Evolutionary conservation across 108 stramenopile genomes (phyloP).

Genomic region (Pseudonitzschia pungens): DNA sequence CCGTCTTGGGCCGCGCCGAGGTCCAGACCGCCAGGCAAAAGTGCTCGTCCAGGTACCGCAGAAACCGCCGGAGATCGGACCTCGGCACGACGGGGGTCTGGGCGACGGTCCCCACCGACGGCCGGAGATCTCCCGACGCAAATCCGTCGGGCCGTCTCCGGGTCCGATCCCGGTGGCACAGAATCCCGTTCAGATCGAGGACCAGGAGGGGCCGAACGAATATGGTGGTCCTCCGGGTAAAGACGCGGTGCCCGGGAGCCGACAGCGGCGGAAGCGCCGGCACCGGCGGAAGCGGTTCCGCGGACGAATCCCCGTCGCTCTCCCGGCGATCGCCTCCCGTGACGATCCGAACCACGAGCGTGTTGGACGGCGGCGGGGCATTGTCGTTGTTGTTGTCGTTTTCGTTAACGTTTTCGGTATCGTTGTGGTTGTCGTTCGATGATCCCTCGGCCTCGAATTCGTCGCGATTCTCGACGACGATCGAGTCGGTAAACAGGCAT

Average conservation of each 20-base stretch:
- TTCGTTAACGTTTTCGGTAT: no score
- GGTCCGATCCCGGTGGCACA: slow-evolving; percentile 72
- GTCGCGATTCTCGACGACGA: not conserved
- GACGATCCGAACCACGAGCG: not conserved
- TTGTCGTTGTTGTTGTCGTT: not conserved
- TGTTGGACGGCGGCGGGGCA: not conserved
- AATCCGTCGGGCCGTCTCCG: not conserved
- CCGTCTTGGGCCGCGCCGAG: slow-evolving; percentile 70
- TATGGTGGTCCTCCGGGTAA: slow-evolving; percentile 1
- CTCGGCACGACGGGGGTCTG: slow-evolving; percentile 70
- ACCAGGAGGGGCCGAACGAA: slow-evolving; percentile 66
- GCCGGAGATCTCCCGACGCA: slow-evolving; percentile 28
- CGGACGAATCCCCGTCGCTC: not conserved
- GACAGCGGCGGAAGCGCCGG: not conserved
- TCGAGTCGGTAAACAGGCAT: not conserved
- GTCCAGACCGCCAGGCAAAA: slow-evolving; percentile 84
- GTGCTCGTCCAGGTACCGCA: slow-evolving; percentile 46
- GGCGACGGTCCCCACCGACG: slow-evolving; percentile 47
- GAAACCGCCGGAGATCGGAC: slow-evolving; percentile 50
- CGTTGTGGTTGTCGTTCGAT: not conserved
- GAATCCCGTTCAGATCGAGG: slow-evolving; percentile 82
- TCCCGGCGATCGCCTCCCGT: not conserved
- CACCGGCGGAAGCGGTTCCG: not conserved
- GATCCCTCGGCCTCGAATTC: not conserved
- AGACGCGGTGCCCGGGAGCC: not conserved